phyloP scores from a whole-genome alignment of 2,329 filamentous ascomycete genomes.

The Chlorencoelia australis region DNA sequence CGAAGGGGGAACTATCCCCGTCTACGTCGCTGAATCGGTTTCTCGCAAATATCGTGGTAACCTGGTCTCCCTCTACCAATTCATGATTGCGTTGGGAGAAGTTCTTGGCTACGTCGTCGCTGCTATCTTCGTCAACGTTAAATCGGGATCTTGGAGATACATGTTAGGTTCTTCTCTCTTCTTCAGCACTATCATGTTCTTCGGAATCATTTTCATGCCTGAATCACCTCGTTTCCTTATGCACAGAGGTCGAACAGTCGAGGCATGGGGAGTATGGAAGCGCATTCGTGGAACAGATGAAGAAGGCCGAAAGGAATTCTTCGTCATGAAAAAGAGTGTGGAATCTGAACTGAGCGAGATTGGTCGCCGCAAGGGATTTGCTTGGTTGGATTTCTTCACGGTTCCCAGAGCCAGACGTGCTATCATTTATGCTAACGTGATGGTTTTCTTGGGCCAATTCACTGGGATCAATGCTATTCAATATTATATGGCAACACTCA shows the following conservation, averaged over 20 bases:
- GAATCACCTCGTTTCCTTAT: conserved; percentile 60
- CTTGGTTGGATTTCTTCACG: conserved; percentile 67
- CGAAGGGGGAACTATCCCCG: conserved; percentile 63
- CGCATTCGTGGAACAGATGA: conserved; percentile 52
- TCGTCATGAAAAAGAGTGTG: conserved; percentile 58
- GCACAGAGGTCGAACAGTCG: conserved; percentile 51
- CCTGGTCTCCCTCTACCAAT: conserved; percentile 63
- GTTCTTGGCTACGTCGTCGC: conserved; percentile 64
- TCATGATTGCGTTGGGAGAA: conserved; percentile 67
- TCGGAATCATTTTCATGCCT: conserved; percentile 62
- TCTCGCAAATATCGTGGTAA: conserved; percentile 59
- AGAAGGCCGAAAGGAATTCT: conserved; percentile 59
- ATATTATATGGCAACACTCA: conserved; percentile 63
- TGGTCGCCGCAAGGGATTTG: conserved; percentile 45
- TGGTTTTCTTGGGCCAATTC: conserved; percentile 61
- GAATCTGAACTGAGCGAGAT: conserved; percentile 30
- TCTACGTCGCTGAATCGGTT: conserved; percentile 66
- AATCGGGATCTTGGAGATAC: conserved; percentile 58
- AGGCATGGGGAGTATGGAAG: conserved; percentile 62
- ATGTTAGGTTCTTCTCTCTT: conserved; percentile 64
- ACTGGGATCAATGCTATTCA: conserved; percentile 62
- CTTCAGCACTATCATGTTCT: conserved; percentile 53
- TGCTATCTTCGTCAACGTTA: conserved; percentile 60
- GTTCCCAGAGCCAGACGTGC: conserved; percentile 56
- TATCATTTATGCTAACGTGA: conserved; percentile 57